These are phyloP conservation scores for Lathyrus oleraceus DNA, from an alignment of 306 rosid species.

Conservation along the genomic window DNA sequence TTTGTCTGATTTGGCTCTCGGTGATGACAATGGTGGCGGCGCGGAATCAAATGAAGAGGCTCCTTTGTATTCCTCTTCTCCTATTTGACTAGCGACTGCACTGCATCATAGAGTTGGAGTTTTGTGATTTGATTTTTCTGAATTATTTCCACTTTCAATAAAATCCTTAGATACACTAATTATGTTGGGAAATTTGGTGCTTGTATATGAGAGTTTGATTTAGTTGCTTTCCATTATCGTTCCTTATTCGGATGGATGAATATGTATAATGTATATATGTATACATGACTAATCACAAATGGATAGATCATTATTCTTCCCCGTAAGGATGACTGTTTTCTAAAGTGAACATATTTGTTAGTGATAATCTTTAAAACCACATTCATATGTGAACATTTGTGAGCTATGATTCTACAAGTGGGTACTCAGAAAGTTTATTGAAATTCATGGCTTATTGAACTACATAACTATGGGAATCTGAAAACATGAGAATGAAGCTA, in stretches of 20 bases:
- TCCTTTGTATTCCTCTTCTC: neutral
- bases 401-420: neutral
- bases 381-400: neutral
- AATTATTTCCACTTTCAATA: constrained; percentile 13
- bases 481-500: constrained; percentile 32
- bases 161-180: neutral
- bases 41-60: constrained; percentile 12
- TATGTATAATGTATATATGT: neutral
- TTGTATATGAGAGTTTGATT: neutral
- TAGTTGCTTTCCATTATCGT: neutral
- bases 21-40: neutral
- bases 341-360: neutral
- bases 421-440: constrained; percentile 10
- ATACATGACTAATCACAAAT: neutral
- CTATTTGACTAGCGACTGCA: constrained; percentile 32
- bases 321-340: neutral
- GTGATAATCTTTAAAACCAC: constrained; percentile 13
- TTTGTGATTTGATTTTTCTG: neutral
- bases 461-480: neutral
- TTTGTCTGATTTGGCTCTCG: constrained; percentile 50
- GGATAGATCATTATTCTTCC: neutral
- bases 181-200: neutral
- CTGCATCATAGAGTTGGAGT: neutral
- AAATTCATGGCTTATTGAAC: neutral
- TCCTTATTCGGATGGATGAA: neutral